Conservation (phyloP, 2,329 filamentous ascomycete genomes). For the Delphinella strobiligena region DNA sequence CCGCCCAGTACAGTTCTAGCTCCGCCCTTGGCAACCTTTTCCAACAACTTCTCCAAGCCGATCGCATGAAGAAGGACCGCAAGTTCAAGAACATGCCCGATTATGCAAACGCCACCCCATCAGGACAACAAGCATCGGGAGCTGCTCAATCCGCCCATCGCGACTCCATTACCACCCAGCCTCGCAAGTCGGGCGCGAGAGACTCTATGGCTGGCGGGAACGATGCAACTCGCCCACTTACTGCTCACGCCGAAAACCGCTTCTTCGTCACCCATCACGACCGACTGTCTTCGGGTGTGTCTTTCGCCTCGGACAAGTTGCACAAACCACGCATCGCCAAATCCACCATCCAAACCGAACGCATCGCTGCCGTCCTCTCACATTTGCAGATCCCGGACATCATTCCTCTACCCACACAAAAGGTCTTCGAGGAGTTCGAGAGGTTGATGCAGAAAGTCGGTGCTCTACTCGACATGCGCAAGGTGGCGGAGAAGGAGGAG, state of each 20-base stretch:
- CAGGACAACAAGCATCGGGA: slow-evolving; percentile 13
- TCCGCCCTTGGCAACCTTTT: slow-evolving; percentile 68
- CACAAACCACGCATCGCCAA: slow-evolving; percentile 69
- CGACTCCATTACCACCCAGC: slow-evolving; percentile 29
- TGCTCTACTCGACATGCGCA: slow-evolving; percentile 58
- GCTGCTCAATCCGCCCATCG: slow-evolving; percentile 20
- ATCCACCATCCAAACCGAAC: slow-evolving; percentile 60
- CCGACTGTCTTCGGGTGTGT: slow-evolving; percentile 71
- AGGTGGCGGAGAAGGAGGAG: slow-evolving; percentile 64
- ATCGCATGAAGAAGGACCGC: slow-evolving; percentile 80
- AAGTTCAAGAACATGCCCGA: slow-evolving; percentile 22
- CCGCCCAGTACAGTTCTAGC: slow-evolving; percentile 59
- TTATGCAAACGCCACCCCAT: slow-evolving; percentile 12
- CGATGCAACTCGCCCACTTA: slow-evolving; percentile 45
- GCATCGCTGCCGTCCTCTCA: slow-evolving; percentile 59
- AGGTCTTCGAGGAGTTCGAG: slow-evolving; percentile 61
- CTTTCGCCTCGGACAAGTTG: slow-evolving; percentile 77
- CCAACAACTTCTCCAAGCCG: slow-evolving; percentile 67
- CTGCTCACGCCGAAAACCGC: slow-evolving; percentile 59
- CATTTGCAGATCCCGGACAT: slow-evolving; percentile 60
- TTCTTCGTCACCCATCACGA: slow-evolving; percentile 71
- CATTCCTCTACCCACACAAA: slow-evolving; percentile 62
- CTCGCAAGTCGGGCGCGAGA: slow-evolving; percentile 23
- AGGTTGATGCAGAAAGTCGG: slow-evolving; percentile 56
- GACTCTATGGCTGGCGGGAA: slow-evolving; percentile 29